Conservation (phyloP, 768 basidiomycete genomes). For the Mycena pura region DNA sequence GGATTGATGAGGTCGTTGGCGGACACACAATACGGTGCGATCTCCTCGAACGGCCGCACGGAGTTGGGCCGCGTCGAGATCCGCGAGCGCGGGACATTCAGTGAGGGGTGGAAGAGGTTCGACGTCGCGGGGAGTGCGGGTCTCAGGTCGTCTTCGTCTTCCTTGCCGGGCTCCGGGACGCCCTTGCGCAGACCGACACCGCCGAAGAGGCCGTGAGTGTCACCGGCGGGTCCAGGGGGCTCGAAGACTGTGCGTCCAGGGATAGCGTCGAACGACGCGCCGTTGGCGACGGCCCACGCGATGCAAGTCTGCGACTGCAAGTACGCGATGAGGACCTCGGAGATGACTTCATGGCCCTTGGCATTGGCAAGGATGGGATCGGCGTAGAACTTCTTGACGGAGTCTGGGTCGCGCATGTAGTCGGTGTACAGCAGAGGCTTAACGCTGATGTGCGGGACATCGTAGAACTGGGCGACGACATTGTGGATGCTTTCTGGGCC, state of each 20-base stretch:
- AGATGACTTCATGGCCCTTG: slow-evolving; percentile 81
- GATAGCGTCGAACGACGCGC: slow-evolving; percentile 66
- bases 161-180: slow-evolving; percentile 55
- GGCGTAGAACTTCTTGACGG: slow-evolving; percentile 72
- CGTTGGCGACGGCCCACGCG: slow-evolving; percentile 80
- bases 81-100: slow-evolving; percentile 72
- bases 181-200: slow-evolving; percentile 87
- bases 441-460: slow-evolving; percentile 89
- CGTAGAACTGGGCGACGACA: slow-evolving; percentile 95
- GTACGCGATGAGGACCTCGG: slow-evolving; percentile 92
- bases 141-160: slow-evolving; percentile 36
- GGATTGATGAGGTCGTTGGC: slow-evolving; percentile 99
- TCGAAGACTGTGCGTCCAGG: slow-evolving; percentile 49
- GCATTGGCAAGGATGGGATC: slow-evolving; percentile 86
- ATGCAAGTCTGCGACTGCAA: slow-evolving; percentile 89
- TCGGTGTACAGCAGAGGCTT: slow-evolving; percentile 84
- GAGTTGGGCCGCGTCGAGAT: slow-evolving; percentile 70
- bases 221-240: slow-evolving; percentile 39
- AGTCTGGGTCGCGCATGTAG: slow-evolving; percentile 77
- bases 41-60: slow-evolving; percentile 74
- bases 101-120: slow-evolving; percentile 31
- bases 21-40: slow-evolving; percentile 89
- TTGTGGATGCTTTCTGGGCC: slow-evolving; percentile 93
- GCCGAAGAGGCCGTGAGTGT: slow-evolving; percentile 77
- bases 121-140: slow-evolving; percentile 16